Conservation (phyloP, 2,329 filamentous ascomycete species). For the Xylariomycetidae sp. region DNA sequence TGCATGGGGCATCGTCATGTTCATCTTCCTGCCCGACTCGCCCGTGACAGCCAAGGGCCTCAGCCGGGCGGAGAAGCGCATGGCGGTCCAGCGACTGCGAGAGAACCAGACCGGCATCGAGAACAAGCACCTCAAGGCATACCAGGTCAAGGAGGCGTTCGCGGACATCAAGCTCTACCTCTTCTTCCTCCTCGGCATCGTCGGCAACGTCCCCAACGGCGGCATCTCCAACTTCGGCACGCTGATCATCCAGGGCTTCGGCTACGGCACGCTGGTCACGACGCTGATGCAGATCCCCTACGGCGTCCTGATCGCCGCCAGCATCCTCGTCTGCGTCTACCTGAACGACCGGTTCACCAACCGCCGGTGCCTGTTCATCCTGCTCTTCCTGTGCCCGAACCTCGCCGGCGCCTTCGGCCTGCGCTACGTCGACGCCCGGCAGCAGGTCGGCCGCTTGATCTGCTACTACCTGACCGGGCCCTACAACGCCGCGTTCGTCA, state of each 20-base stretch:
- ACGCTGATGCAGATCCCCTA: conserved; percentile 46
- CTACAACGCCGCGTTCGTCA: conserved; percentile 48
- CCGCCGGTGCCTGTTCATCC: conserved; percentile 30
- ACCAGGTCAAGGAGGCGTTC: conserved; percentile 33
- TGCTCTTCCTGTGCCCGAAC: conserved; percentile 45
- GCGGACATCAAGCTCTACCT: conserved; percentile 43
- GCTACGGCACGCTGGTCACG: conserved; percentile 46
- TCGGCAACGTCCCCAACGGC: conserved; percentile 48
- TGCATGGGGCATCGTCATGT: conserved; percentile 29
- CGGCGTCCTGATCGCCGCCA: conserved; percentile 18
- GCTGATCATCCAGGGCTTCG: conserved; percentile 51
- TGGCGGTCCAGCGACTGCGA: conserved; percentile 31
- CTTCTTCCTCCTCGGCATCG: conserved; percentile 44
- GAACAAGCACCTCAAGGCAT: conserved; percentile 28
- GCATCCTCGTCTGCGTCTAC: conserved; percentile 15
- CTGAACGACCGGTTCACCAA: conserved; percentile 17
- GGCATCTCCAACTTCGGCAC: conserved; percentile 55
- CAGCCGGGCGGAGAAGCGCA: conserved; percentile 31
- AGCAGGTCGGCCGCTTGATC: conserved; percentile 41
- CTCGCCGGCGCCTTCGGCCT: conserved; percentile 48
- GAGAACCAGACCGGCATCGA: conserved; percentile 32
- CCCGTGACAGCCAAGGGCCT: conserved; percentile 46
- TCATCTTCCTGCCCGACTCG: conserved; percentile 40
- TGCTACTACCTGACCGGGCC: conserved; percentile 51
- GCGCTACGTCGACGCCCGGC: conserved; percentile 37